Conservation (phyloP, 164 flowering plant genomes). For the Vitis vinifera region ASM3070453v1 NC_081807.1:21289501-21290000, state of each 20-base stretch:
- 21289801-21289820: not conserved
- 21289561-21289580: too few relatives aligned
- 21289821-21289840: not conserved
- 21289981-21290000: too few relatives aligned
- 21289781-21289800: not conserved
- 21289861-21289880: too few relatives aligned
- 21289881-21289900: too few relatives aligned
- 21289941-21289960: too few relatives aligned
- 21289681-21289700: constrained; percentile 61
- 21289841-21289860: too few relatives aligned
- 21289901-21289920: too few relatives aligned
- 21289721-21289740: constrained; percentile 55
- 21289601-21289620: constrained; percentile 60
- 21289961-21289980: too few relatives aligned
- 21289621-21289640: constrained; percentile 60
- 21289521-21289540: too few relatives aligned
- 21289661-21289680: constrained; percentile 44
- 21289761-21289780: not conserved
- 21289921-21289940: too few relatives aligned
- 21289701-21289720: constrained; percentile 41
- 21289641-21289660: constrained; percentile 53
- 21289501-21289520: too few relatives aligned
- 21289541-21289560: too few relatives aligned
- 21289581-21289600: constrained; percentile 40
- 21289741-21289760: not conserved